Evolutionary conservation across 345 rosid species (phyloP), one percentile per base, ranked within the genome.

Genomic region (Ailanthus altissimus): DNA sequence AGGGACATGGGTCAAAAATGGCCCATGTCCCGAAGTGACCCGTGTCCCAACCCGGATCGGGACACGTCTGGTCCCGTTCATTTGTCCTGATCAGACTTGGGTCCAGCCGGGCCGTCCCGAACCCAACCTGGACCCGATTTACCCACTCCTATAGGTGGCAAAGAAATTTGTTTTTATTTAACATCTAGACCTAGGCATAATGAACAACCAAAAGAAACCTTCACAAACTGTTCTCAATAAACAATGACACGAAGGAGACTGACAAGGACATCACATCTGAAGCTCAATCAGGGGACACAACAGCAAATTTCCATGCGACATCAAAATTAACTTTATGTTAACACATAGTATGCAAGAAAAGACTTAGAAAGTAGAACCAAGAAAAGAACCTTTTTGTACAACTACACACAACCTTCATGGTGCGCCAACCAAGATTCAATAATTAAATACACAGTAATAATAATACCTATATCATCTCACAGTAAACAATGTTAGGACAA

Each of bases 211-310:
- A 65, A 8, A 42, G 71, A 46, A 46, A 67, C 38, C 28, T 67
- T 47, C 56, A 65, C 68, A 65, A 42, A 65, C 18, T 65, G 38
- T 67, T 67, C 38, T 45, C 56, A 46, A 16, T 25, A 56, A 46
- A 67, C 38, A 38, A 46, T 10, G 36, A 28, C 40, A 67, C 45
- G 4, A 6, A 25, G 38, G 8, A 65, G 47, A 32, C 25, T 21
- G 28, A 5, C 25, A 23, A 69, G 57, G 25, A 28, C 43, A 69
- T 69, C 54, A 49, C 36, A 50, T 59, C 38, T 25, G 38, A 59
- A 28, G 64, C 6, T 59, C 38, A 59, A 11, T 25, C 28, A 28
- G 38, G 18, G 64, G 18, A 59, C 3, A 59, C 16, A 7, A 59
- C 25, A 59, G 18, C 15, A 25, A 59, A 26, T 69, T 46, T 20